Evolutionary conservation across 371 early-diverging fungal species (phyloP).

Genomic region (Actinomucor elegans): DNA sequence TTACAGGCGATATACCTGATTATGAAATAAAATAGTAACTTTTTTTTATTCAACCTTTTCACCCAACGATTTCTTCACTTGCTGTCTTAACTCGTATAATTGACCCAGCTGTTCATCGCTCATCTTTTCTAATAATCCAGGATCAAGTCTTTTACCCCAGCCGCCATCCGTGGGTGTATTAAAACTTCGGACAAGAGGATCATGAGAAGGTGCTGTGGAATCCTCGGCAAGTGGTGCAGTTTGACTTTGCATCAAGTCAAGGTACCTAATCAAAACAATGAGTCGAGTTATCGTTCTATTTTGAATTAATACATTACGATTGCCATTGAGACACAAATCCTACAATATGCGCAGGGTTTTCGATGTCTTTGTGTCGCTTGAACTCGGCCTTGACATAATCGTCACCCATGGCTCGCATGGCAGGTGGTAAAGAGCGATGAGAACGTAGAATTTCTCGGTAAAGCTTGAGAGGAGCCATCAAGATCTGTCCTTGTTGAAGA

Average conservation of each 20-base stretch:
- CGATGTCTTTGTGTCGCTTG: conserved; percentile 59
- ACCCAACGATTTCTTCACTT: conserved; percentile 49
- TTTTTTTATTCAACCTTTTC: conserved; percentile 20
- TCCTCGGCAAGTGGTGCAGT: conserved; percentile 33
- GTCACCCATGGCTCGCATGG: conserved; percentile 63
- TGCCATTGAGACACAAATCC: conserved; percentile 70
- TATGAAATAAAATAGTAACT: conserved; percentile 26
- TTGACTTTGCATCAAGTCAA: conserved; percentile 32
- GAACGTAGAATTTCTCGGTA: conserved; percentile 62
- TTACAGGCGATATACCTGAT: conserved; percentile 39
- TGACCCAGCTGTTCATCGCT: conserved; percentile 70
- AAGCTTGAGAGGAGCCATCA: conserved; percentile 57
- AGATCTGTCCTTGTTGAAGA: conserved; percentile 24
- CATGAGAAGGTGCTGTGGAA: conserved; percentile 26
- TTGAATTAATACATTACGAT: conserved; percentile 33
- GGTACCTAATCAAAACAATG: conserved; percentile 25
- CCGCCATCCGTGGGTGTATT: conserved; percentile 35
- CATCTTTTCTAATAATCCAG: conserved; percentile 56
- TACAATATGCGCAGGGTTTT: conserved; percentile 66
- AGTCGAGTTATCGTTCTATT: not conserved
- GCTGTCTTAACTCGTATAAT: conserved; percentile 61
- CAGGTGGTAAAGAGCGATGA: conserved; percentile 58
- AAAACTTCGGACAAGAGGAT: conserved; percentile 37
- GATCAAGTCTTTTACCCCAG: conserved; percentile 57
- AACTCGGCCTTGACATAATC: conserved; percentile 72